These are phyloP conservation scores for Lolium multiflorum DNA, from an alignment of 176 grass and related monocot genomes.

Conservation along the genomic window DNA sequence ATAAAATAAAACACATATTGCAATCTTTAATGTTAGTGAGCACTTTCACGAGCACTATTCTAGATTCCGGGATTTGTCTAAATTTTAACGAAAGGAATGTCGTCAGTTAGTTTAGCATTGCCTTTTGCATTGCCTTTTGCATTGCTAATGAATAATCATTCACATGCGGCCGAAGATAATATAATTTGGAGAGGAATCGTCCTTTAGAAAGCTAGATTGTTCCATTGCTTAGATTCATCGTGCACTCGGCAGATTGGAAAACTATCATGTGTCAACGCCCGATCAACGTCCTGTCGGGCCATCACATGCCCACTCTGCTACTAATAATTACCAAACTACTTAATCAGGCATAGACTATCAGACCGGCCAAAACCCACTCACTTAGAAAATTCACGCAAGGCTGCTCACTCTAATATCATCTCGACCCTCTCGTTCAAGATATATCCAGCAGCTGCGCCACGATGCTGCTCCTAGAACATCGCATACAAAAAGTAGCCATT, in stretches of 20 bases:
- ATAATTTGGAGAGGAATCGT: background rate
- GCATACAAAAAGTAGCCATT: background rate
- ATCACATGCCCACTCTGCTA: constrained; percentile 23
- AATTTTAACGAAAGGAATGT: background rate
- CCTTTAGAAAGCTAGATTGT: background rate
- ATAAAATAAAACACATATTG: too few species aligned
- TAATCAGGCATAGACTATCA: background rate
- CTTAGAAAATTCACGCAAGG: background rate
- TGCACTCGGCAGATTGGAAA: background rate
- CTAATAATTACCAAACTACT: background rate
- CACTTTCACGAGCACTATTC: background rate
- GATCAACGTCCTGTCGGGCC: constrained; percentile 33
- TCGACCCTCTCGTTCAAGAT: background rate
- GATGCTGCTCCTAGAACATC: background rate
- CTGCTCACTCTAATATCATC: background rate
- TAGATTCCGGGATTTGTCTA: background rate
- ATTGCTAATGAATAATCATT: background rate
- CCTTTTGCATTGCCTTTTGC: background rate
- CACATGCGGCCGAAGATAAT: background rate
- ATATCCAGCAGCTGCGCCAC: background rate
- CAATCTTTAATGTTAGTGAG: too few species aligned
- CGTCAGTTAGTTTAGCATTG: background rate
- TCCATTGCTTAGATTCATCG: constrained; percentile 14
- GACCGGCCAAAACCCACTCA: constrained; percentile 36
- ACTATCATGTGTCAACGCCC: constrained; percentile 21